A percentile compares a stretch with the other conserved stretches of the same genome.
These are phyloP conservation scores for Medicago lupulina DNA, from an alignment of 306 rosid genomes.

Conservation along the genomic window DNA sequence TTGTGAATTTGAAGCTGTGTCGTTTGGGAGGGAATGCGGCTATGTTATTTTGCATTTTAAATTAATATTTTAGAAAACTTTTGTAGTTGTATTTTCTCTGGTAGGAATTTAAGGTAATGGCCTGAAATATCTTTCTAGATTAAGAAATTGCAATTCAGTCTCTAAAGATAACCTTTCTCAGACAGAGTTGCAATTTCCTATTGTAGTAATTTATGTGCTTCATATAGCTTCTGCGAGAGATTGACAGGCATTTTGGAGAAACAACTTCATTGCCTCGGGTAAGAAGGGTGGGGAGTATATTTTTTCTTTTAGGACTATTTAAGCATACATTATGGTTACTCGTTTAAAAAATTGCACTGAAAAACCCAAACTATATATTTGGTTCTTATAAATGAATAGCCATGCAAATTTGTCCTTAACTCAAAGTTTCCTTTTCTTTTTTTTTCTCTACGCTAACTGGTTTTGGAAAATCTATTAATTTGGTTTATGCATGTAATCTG, in stretches of 20 bases:
- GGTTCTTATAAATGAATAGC: conserved; percentile 1
- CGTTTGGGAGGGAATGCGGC: not conserved
- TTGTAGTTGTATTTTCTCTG: conserved; percentile 13
- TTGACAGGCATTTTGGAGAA: conserved; percentile 7
- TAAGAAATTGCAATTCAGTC: conserved; percentile 6
- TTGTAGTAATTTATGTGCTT: conserved; percentile 12
- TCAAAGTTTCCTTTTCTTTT: not conserved
- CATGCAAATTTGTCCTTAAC: conserved; percentile 3
- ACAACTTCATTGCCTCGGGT: not conserved
- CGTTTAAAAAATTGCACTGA: not conserved
- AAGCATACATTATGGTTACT: not conserved
- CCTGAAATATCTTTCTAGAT: not conserved
- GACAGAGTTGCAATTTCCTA: not conserved
- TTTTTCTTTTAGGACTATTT: conserved; percentile 7
- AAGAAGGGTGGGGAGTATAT: not conserved
- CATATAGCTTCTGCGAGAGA: not conserved
- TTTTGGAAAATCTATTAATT: conserved; percentile 28
- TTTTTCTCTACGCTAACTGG: not conserved
- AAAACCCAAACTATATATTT: not conserved
- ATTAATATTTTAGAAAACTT: not conserved
- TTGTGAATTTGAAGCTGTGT: conserved; percentile 4
- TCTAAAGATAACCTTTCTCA: not conserved
- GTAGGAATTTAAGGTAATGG: not conserved
- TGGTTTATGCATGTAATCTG: conserved; percentile 33
- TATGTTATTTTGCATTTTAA: not conserved